Conservation (phyloP, 345 rosid species). For the Sisymbrium altissimum region DNA sequence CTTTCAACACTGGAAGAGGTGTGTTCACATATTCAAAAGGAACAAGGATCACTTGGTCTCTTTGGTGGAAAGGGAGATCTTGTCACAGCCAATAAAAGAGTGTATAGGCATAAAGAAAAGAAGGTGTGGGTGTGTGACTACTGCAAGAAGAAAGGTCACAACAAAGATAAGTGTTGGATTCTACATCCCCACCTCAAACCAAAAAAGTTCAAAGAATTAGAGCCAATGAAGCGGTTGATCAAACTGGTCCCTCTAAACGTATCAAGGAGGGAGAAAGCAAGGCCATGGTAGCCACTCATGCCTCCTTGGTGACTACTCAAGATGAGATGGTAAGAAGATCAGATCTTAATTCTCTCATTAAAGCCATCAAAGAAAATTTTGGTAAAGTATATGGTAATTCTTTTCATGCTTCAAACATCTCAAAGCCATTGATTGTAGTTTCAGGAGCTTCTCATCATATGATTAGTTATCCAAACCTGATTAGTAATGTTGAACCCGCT, state of each 20-base stretch:
- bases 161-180: neutral
- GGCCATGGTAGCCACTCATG: neutral
- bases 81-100: too few relatives aligned
- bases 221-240: neutral
- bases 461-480: too few relatives aligned
- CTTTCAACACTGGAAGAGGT: too few relatives aligned
- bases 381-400: neutral
- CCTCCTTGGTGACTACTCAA: neutral
- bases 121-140: neutral
- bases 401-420: neutral
- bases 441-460: too few relatives aligned
- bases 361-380: neutral
- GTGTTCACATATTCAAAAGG: too few relatives aligned
- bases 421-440: neutral
- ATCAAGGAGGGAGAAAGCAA: neutral
- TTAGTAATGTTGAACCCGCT: too few relatives aligned
- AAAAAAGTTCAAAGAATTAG: neutral
- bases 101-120: too few relatives aligned
- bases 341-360: neutral
- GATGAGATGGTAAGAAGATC: neutral
- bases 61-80: too few relatives aligned
- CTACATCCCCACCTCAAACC: too few relatives aligned
- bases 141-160: neutral
- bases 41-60: too few relatives aligned
- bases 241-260: neutral